Base-by-base conservation (phyloP, 306 rosid species). In the Psophocarpus tetragonolobus region DNA sequence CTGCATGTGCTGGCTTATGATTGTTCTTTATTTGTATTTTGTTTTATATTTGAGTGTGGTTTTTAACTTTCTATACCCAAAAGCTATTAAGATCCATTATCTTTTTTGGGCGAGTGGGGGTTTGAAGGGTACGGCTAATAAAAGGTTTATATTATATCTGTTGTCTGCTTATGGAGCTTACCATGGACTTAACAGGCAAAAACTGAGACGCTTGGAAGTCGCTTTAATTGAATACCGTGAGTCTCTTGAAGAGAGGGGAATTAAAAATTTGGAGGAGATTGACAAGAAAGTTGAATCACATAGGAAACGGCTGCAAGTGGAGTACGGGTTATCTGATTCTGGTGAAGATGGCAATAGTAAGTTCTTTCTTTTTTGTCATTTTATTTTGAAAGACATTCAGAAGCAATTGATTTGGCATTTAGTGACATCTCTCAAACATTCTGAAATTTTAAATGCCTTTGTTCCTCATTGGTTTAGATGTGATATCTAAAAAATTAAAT, bases 181-280 rank as follows among this genome's bases (percentile, higher is more conserved):
- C 65, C 47, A 14, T 82, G 63, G 29, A 62, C 56, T 84, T 27
- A 29, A 50, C 92, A 96, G 99, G 79, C 93, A 96, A 87, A 96
- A 93, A 88, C 73, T 92, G 72, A 90, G 99, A 85, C 96, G 91
- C 60, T 87, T 96, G 76, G 99, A 96, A 86, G 99, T 87, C 75
- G 91, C 94, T 83, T 84, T 96, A 82, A 92, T 96, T 73, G 99
- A 91, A 87, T 96, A 92, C 84, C 94, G 96, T 11, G 99, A 96
- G 79, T 91, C 96, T 50, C 96, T 92, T 33, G 99, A 96, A 83
- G 99, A 96, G 57, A 87, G 82, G 75, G 99, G 97, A 71, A 87
- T 91, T 8, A 92, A 86, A 82, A 92, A 75, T 84, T 82, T 80
- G 70, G 96, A 92, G 70, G 99, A 96, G 82, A 86, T 96, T 29